Percentiles rank a stretch among this genome's conserved stretches.
Conservation (phyloP, 768 basidiomycete species). For the Holtermannia corniformis region DNA sequence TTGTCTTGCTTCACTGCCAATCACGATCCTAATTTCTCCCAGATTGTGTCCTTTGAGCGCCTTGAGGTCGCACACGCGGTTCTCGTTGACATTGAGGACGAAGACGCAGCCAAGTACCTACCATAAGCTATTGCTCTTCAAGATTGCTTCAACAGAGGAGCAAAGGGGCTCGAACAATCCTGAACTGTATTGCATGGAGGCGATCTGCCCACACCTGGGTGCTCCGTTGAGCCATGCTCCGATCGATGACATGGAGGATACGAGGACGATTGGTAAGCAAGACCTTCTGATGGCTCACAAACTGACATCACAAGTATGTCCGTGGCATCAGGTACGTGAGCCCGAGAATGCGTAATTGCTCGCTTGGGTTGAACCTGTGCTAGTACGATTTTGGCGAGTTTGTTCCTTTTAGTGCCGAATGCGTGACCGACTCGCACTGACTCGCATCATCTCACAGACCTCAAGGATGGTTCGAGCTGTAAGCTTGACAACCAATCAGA, state of each 20-base stretch:
- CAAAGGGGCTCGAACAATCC: conserved; percentile 10
- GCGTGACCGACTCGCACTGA: not conserved
- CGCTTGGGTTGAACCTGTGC: no score
- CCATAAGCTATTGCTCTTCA: conserved; percentile 24
- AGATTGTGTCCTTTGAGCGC: conserved; percentile 14
- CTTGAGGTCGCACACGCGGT: conserved; percentile 20
- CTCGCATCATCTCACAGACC: conserved; percentile 9
- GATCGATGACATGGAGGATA: conserved; percentile 29
- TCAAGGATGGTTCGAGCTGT: conserved; percentile 23
- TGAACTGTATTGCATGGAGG: conserved; percentile 69
- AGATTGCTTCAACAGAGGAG: conserved; percentile 3
- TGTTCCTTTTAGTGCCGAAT: not conserved
- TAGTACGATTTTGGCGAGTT: conserved; percentile 28
- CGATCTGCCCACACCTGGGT: conserved; percentile 68
- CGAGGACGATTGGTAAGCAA: conserved; percentile 16
- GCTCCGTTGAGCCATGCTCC: conserved; percentile 66
- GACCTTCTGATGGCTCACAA: not conserved
- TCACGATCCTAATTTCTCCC: not conserved
- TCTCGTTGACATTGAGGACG: conserved; percentile 23
- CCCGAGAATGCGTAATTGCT: not conserved
- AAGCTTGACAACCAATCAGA: not conserved
- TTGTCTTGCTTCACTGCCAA: not conserved
- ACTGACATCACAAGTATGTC: conserved; percentile 13
- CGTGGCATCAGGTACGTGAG: conserved; percentile 22
- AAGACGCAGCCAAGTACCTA: conserved; percentile 13